Conservation (phyloP, 805 yeast genomes). For the Yarrowia deformans region DNA sequence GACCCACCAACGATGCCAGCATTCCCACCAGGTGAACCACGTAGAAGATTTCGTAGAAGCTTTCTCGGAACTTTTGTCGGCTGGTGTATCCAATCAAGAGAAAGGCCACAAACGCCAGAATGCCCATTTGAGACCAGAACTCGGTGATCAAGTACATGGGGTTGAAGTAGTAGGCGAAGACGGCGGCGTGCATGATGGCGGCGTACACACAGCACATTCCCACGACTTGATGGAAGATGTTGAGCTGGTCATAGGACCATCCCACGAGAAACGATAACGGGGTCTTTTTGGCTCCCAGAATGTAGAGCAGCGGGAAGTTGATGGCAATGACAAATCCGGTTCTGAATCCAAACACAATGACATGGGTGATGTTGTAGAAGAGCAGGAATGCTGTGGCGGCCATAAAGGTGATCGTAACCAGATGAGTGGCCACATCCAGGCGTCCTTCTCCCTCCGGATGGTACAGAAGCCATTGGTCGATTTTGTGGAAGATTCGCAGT, state of each 20-base stretch:
- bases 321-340: constrained; percentile 43
- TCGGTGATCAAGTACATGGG: constrained; percentile 42
- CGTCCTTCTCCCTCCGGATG: constrained; percentile 25
- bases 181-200: constrained; percentile 40
- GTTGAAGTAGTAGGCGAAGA: constrained; percentile 43
- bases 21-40: constrained; percentile 42
- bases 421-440: constrained; percentile 17
- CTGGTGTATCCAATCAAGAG: constrained; percentile 43
- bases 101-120: constrained; percentile 43
- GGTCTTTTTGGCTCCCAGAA: constrained; percentile 45
- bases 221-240: constrained; percentile 54
- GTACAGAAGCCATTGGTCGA: constrained; percentile 25
- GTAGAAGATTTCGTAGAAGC: constrained; percentile 44
- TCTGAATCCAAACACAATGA: constrained; percentile 43
- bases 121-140: constrained; percentile 43
- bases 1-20: constrained; percentile 43
- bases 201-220: constrained; percentile 46
- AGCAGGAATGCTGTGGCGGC: constrained; percentile 9
- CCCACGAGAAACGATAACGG: constrained; percentile 50
- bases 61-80: constrained; percentile 38
- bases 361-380: constrained; percentile 32
- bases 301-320: constrained; percentile 44
- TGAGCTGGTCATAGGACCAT: constrained; percentile 56
- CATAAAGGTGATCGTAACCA: background rate
- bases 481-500: constrained; percentile 1